Evolutionary conservation across 257 asterid genomes (phyloP), one percentile per base, ranked within the genome.

Genomic region (Solanum habrochaites): DNA sequence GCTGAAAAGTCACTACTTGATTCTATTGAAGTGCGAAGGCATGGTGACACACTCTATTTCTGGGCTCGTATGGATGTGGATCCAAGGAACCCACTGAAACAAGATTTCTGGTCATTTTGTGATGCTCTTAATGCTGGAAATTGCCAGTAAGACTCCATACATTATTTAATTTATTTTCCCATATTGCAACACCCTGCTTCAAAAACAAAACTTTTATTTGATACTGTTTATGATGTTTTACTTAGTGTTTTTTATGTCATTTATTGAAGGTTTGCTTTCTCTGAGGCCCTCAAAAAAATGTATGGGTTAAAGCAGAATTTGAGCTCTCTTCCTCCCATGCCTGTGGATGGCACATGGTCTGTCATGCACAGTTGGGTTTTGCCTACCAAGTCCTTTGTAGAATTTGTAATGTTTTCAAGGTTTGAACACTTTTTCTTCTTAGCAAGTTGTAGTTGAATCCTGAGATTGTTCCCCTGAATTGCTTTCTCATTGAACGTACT

Each of bases 331-430:
- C 99, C 99, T 20, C 85, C 92, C 31, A 95, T 97, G 99, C 98
- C 99, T 52, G 83, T 83, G 7, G 89, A 91, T 69, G 95, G 93
- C 91, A 93, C 98, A 43, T 97, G 99, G 99, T 93, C 98, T 40
- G 98, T 92, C 90, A 96, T 91, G 99, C 95, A 97, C 89, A 93
- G 94, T 66, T 97, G 99, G 99, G 96, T 88, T 87, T 92, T 95
- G 87, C 99, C 99, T 11, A 97, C 99, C 39, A 91, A 91, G 89
- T 96, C 99, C 77, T 97, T 97, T 87, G 58, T 94, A 90, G 99
- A 97, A 92, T 94, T 96, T 85, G 96, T 92, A 70, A 94, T 97
- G 99, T 97, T 97, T 89, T 97, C 99, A 84, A 97, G 99, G 99
- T 97, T 90, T 82, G 66, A 49, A 87, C 78, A 81, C 31, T 83